A percentile compares a stretch with the other conserved stretches of the same genome.
phyloP scores from a whole-genome alignment of 2,329 filamentous ascomycete species.

The Fusarium sp. region DNA sequence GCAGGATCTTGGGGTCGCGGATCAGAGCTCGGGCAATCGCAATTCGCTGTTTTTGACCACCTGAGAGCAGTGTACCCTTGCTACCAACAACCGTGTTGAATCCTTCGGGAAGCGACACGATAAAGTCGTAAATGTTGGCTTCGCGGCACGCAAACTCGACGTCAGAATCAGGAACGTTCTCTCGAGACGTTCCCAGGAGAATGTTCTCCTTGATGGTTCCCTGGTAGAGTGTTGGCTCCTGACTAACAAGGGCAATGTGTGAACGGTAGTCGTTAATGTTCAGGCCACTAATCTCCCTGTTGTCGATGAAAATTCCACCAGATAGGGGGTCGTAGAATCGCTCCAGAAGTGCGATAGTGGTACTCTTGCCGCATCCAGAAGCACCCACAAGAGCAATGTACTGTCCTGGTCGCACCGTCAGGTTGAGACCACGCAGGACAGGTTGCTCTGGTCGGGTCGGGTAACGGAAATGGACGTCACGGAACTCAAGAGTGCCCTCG shows the following conservation, averaged over 20 bases:
- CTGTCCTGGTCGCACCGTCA: slow-evolving; percentile 79
- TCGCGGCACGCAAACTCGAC: slow-evolving; percentile 86
- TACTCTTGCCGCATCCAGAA: slow-evolving; percentile 93
- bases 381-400: slow-evolving; percentile 94
- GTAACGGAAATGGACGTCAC: slow-evolving; percentile 93
- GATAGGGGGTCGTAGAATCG: slow-evolving; percentile 92
- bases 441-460: slow-evolving; percentile 91
- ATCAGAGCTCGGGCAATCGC: slow-evolving; percentile 93
- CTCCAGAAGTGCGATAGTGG: slow-evolving; percentile 90
- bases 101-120: slow-evolving; percentile 85
- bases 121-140: slow-evolving; percentile 93
- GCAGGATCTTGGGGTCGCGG: slow-evolving; percentile 87
- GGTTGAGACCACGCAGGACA: slow-evolving; percentile 87
- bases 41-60: slow-evolving; percentile 94
- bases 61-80: slow-evolving; percentile 86
- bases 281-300: slow-evolving; percentile 81
- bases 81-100: slow-evolving; percentile 88
- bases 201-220: slow-evolving; percentile 94
- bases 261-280: slow-evolving; percentile 90
- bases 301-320: slow-evolving; percentile 85
- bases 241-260: slow-evolving; percentile 87
- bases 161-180: slow-evolving; percentile 76
- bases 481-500: slow-evolving; percentile 87
- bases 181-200: slow-evolving; percentile 77
- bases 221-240: slow-evolving; percentile 95